Evolutionary conservation across 331 rosid species (phyloP).

Genomic region (Acacia concinna): DNA sequence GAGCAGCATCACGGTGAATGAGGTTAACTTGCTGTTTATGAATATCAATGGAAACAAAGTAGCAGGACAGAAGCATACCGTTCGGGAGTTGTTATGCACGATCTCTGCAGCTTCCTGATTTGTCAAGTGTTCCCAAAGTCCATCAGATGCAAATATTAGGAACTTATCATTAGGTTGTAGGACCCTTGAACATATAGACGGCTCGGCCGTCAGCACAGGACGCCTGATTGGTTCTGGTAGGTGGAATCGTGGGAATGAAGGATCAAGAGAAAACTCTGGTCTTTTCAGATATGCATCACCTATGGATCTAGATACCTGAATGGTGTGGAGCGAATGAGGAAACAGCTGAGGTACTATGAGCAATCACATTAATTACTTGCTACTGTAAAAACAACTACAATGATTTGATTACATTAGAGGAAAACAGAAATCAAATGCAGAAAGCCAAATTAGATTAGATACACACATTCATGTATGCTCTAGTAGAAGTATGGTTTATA

Average conservation of each 20-base stretch:
- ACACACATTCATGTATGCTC: not conserved
- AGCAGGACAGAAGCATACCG: slow-evolving; percentile 41
- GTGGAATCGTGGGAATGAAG: slow-evolving; percentile 75
- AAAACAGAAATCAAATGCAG: slow-evolving; percentile 15
- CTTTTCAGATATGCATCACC: slow-evolving; percentile 91
- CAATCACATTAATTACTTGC: slow-evolving; percentile 20
- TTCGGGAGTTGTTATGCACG: slow-evolving; percentile 61
- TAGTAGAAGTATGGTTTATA: not conserved
- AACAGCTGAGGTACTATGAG: slow-evolving; percentile 27
- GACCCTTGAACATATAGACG: slow-evolving; percentile 65
- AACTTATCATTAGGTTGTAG: slow-evolving; percentile 67
- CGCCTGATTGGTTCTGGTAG: slow-evolving; percentile 68
- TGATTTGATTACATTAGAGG: not conserved
- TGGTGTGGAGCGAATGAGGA: slow-evolving; percentile 14
- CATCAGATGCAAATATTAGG: slow-evolving; percentile 86
- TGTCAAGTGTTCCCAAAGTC: slow-evolving; percentile 88
- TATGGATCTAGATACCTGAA: slow-evolving; percentile 85
- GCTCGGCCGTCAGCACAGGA: slow-evolving; percentile 84
- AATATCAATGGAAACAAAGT: not conserved
- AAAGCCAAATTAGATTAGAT: not conserved
- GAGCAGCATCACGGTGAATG: not conserved
- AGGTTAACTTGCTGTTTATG: not conserved
- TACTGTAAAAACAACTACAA: slow-evolving; percentile 1
- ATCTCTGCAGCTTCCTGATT: slow-evolving; percentile 81
- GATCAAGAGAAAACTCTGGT: slow-evolving; percentile 82